Evolutionary conservation across 257 asterid species (phyloP), one percentile per base, ranked within the genome.

Genomic region (Mitragyna speciosa): DNA sequence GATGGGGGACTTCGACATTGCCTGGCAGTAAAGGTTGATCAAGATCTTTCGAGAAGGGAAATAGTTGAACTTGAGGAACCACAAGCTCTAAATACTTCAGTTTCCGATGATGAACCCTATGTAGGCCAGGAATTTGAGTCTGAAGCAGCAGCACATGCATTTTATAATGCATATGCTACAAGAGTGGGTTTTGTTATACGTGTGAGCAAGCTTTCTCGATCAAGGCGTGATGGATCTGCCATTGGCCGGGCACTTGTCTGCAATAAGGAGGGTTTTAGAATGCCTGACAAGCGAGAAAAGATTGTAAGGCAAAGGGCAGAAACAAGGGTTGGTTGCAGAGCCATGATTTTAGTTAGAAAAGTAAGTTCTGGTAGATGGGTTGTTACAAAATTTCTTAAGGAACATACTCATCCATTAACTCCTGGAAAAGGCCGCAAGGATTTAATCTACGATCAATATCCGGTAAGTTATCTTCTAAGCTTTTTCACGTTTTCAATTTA

Each of bases 301-400:
- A 85, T 96, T 78, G 96, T 96, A 24, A 77, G 98, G 82, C 99
- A 96, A 85, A 90, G 99, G 72, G 91, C 88, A 19, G 99, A 96
- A 88, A 96, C 99, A 7, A 89, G 99, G 85, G 99, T 96, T 78
- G 99, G 99, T 61, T 96, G 99, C 89, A 88, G 97, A 84, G 97
- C 97, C 28, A 96, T 96, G 99, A 82, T 96, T 86, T 89, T 96
- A 81, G 97, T 96, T 72, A 90, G 98, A 78, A 96, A 94, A 90
- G 81, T 91, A 22, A 87, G 84, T 83, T 91, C 97, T 7, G 98
- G 97, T 15, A 91, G 89, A 84, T 96, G 99, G 99, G 88, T 84
- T 17, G 93, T 96, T 49, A 92, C 99, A 1, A 96, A 96, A 82
- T 94, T 91, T 76, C 91, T 91, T 6, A 94, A 89, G 89, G 99